A percentile compares a stretch with the other conserved stretches of the same genome.
These are phyloP conservation scores for Jacaranda copaia DNA, from an alignment of 257 asterid genomes.

Conservation along the genomic window DNA sequence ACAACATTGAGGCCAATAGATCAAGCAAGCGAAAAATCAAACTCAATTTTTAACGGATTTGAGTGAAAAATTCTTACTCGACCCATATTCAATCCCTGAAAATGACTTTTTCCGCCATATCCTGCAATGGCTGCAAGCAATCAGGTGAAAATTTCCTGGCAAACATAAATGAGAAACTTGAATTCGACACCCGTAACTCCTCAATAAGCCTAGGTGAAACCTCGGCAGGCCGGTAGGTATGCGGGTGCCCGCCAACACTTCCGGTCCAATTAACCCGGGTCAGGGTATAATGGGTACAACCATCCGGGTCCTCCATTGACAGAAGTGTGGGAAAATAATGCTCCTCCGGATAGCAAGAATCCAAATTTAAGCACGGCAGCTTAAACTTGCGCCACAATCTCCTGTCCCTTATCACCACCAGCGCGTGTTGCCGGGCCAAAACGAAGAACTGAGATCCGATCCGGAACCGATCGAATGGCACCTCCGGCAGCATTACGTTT, in stretches of 20 bases:
- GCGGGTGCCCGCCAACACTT: constrained; percentile 72
- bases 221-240: constrained; percentile 57
- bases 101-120: constrained; percentile 58
- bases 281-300: constrained; percentile 60
- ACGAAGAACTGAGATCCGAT: constrained; percentile 80
- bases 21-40: not conserved
- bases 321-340: constrained; percentile 79
- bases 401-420: constrained; percentile 57
- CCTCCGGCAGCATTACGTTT: constrained; percentile 67
- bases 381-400: constrained; percentile 72
- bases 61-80: constrained; percentile 46
- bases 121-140: constrained; percentile 70
- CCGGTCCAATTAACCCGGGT: constrained; percentile 86
- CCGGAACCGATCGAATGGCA: constrained; percentile 59
- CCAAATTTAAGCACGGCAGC: constrained; percentile 55
- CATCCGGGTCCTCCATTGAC: constrained; percentile 77
- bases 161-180: constrained; percentile 60
- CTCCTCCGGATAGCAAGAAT: constrained; percentile 83
- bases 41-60: not conserved
- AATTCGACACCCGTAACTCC: constrained; percentile 55
- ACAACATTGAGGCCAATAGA: not conserved
- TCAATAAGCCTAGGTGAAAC: constrained; percentile 59
- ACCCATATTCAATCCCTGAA: constrained; percentile 54
- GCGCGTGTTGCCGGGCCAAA: constrained; percentile 59
- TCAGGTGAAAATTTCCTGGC: constrained; percentile 82